Percentiles rank a stretch among this genome's conserved stretches.
Evolutionary conservation across 495 filamentous ascomycete species (phyloP).

Genomic region (Xylaria nigripes): DNA sequence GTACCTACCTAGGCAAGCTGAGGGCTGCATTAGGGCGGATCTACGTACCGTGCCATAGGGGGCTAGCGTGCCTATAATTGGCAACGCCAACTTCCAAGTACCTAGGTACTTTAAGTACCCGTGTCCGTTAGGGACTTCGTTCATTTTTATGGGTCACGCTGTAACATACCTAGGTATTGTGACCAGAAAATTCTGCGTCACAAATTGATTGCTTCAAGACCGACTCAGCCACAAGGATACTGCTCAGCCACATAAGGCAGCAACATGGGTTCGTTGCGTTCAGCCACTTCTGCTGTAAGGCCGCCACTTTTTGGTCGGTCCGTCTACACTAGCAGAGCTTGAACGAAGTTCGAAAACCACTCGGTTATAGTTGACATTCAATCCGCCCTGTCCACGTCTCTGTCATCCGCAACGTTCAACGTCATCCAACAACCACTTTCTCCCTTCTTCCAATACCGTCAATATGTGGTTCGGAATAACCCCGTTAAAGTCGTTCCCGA

Average conservation of each 20-base stretch:
- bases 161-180: no score
- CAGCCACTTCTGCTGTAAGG: not conserved
- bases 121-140: no score
- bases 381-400: slow-evolving; percentile 16
- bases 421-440: slow-evolving; percentile 10
- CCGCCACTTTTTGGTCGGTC: not conserved
- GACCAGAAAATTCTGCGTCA: no score
- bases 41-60: slow-evolving; percentile 2
- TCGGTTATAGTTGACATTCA: slow-evolving; percentile 21
- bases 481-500: slow-evolving; percentile 80
- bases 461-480: slow-evolving; percentile 60
- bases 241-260: not conserved
- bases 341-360: slow-evolving; percentile 34
- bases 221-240: not conserved
- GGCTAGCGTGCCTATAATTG: not conserved
- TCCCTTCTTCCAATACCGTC: slow-evolving; percentile 27
- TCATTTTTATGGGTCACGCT: no score
- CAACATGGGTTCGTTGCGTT: no score
- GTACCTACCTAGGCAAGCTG: no score
- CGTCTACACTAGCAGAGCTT: slow-evolving; percentile 12
- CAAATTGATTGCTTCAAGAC: not conserved
- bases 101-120: no score
- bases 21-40: not conserved
- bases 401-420: slow-evolving; percentile 13
- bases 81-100: no score